Evolutionary conservation across 2,329 filamentous ascomycete genomes (phyloP).

Genomic region (Stachybotrys chartarum): DNA sequence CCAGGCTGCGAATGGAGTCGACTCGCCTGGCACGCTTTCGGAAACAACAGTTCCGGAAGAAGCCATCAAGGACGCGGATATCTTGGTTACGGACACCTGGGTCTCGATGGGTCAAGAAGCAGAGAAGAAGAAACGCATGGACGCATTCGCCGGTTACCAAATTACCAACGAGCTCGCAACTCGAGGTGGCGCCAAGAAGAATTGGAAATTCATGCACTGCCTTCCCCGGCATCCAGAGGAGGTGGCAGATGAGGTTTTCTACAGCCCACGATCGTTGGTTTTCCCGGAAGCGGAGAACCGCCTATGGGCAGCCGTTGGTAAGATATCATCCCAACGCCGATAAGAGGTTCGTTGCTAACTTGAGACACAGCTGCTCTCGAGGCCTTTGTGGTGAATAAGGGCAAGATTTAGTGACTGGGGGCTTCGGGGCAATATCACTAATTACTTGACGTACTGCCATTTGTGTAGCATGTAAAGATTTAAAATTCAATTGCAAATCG

Average conservation of each 20-base stretch:
- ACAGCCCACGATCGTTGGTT: conserved; percentile 75
- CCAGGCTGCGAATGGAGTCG: conserved; percentile 49
- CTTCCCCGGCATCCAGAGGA: conserved; percentile 87
- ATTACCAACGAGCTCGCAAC: conserved; percentile 81
- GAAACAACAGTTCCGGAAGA: conserved; percentile 80
- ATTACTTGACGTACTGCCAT: too few relatives aligned
- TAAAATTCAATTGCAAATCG: background rate
- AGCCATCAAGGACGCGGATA: conserved; percentile 75
- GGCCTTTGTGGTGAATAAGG: conserved; percentile 90
- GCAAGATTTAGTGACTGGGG: conserved; percentile 47
- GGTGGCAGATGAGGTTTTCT: conserved; percentile 92
- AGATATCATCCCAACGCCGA: conserved; percentile 15
- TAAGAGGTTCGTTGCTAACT: background rate
- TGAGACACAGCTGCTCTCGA: conserved; percentile 59
- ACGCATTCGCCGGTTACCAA: conserved; percentile 84
- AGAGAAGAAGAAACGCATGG: conserved; percentile 68
- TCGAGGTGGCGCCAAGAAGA: conserved; percentile 75
- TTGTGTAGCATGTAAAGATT: too few relatives aligned
- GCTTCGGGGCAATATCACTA: too few relatives aligned
- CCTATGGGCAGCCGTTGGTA: conserved; percentile 78
- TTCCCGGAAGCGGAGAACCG: conserved; percentile 94
- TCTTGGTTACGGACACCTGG: conserved; percentile 96
- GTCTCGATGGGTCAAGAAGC: conserved; percentile 96
- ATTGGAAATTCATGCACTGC: conserved; percentile 99
- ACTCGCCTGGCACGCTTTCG: conserved; percentile 56